Evolutionary conservation across 2,329 filamentous ascomycete genomes (phyloP), one percentile per base, ranked within the genome.

Genomic region (Westerdykella aurantiaca): DNA sequence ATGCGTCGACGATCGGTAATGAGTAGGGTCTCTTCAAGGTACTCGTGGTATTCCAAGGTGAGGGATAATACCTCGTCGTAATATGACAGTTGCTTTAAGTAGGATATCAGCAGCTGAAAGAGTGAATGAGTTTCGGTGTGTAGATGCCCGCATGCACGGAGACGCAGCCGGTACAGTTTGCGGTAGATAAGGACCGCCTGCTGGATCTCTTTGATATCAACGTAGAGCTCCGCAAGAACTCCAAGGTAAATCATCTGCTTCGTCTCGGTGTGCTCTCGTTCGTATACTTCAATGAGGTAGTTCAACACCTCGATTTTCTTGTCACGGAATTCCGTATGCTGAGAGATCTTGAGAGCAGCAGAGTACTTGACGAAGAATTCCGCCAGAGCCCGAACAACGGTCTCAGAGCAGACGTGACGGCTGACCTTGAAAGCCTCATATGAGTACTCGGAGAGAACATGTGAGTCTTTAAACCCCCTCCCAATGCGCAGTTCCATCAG

Each of bases 391-490:
- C 46, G 45, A n/a, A 51, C 23, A 2, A 55, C 51, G 2, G 16
- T 31, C n/a, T 18, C 21, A 10, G 48, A 48, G 35, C 52, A 55
- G 33, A 47, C 39, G n/a, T 45, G 33, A 6, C 38, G 54, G 35
- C 53, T 54, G 23, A 58, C 49, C 43, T 52, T 55, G 47, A 51
- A 57, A 7, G 55, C 55, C 16, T 55, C 51, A 44, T 47, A 58
- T 13, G 46, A 51, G 48, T 69, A 71, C 37, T 71, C 65, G 41
- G 69, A 67, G 4, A 71, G 60, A 46, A 68, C 58, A 7, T 51
- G 64, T 12, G 43, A 41, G 38, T 25, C 37, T 40, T 55, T 52
- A 41, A 57, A 51, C 17, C 45, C 46, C 21, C 43, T 39, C 14
- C 47, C 43, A 37, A 57, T 47, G 16, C 45, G 48, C 7, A 57